Percentiles rank a stretch among this genome's conserved stretches.
phyloP scores from a whole-genome alignment of 495 filamentous ascomycete genomes.

The Tuber melanosporum region DNA sequence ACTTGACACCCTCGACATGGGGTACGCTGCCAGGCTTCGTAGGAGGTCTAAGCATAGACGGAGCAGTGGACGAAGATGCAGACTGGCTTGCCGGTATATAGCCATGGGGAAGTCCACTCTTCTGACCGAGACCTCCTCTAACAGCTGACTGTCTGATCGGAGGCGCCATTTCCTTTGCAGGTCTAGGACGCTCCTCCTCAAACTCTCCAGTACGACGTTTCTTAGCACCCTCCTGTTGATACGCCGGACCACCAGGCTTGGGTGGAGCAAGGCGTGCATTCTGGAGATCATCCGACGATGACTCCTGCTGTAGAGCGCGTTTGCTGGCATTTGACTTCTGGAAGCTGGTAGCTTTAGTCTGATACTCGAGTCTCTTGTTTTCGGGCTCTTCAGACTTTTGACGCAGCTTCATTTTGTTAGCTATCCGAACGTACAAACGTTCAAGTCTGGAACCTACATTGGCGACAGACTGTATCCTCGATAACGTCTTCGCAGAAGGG shows the following conservation, averaged over 20 bases:
- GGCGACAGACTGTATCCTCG: constrained; percentile 32
- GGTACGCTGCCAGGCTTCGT: constrained; percentile 36
- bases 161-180: constrained; percentile 55
- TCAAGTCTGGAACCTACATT: constrained; percentile 23
- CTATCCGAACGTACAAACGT: background rate
- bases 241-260: constrained; percentile 46
- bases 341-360: constrained; percentile 15
- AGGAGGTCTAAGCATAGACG: constrained; percentile 31
- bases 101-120: constrained; percentile 53
- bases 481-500: constrained; percentile 33
- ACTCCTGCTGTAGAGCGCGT: constrained; percentile 50
- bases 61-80: constrained; percentile 46
- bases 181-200: constrained; percentile 47
- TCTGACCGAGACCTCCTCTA: constrained; percentile 29
- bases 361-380: constrained; percentile 22
- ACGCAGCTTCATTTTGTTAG: constrained; percentile 32
- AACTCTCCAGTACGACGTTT: constrained; percentile 54
- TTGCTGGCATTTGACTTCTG: constrained; percentile 49
- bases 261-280: constrained; percentile 45
- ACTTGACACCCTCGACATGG: constrained; percentile 51
- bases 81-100: constrained; percentile 48
- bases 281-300: constrained; percentile 46
- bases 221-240: constrained; percentile 52
- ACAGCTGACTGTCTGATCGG: constrained; percentile 66
- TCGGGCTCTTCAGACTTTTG: constrained; percentile 40